Evolutionary conservation across 2,329 filamentous ascomycete genomes (phyloP), one percentile per base, ranked within the genome.

Genomic region (Rosellinia necatrix): DNA sequence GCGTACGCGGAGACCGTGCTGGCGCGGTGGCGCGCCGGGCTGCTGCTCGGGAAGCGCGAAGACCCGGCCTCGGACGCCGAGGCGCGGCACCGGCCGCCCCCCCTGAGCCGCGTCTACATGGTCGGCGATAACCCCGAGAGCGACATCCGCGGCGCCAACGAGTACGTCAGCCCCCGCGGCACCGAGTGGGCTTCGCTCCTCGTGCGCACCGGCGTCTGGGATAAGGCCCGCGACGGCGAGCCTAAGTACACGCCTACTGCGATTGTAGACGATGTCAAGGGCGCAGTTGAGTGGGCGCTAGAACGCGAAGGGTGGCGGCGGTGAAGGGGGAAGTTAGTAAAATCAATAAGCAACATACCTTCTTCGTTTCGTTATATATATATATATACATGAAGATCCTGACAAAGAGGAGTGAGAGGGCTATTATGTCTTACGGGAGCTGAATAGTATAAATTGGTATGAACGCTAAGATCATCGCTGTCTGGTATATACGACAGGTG

Each of bases 51-150:
- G 60, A 17, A 41, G 12, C 48, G 30, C 10, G 50, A 17, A 3
- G 22, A 7, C 3, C 37, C 1, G 12, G 41, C 66, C 60, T 43
- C 55, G 43, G 55, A 60, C 61, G 51, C 63, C 58, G 60, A 68
- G 22, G 24, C 19, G 3, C n/a, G 25, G 13, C 24, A 2, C 10
- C 22, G 4, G 3, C 25, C 22, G 4, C 3, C 25, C n/a, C 79
- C 81, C n/a, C 73, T 96, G 52, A 79, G 80, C 66, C 83, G 81
- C 38, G 92, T 97, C 9, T 97, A 96, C 74, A 97, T 97, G 93
- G 84, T 97, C 37, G 94, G 94, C 5, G 90, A 93, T 68, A 93
- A 93, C 67, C 89, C 90, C 4, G 91, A 91, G 69, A 94, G 89
- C 64, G 94, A 99, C 71, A 96, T 99, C 63, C 79, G 84, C 4